Evolutionary conservation across 768 basidiomycete species (phyloP).

Genomic region (Boletus insuetus): DNA sequence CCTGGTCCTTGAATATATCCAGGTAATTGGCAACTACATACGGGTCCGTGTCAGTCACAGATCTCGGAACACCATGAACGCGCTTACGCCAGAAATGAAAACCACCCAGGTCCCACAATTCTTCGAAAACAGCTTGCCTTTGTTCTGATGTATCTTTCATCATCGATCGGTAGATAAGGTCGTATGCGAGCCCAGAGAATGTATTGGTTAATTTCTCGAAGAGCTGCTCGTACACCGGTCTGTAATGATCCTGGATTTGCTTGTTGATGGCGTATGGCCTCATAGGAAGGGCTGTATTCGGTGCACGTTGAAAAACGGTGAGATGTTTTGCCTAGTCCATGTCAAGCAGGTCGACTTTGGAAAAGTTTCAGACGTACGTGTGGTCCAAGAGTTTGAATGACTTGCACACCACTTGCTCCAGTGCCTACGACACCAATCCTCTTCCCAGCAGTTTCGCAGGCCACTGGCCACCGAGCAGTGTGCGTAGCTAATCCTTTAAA

Average conservation of each 20-base stretch:
- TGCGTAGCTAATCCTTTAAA: slow-evolving; percentile 7
- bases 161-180: slow-evolving; percentile 11
- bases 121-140: slow-evolving; percentile 5
- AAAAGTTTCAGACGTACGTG: neutral
- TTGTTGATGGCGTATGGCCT: slow-evolving; percentile 1
- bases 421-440: slow-evolving; percentile 9
- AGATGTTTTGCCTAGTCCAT: slow-evolving; percentile 2
- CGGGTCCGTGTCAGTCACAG: neutral
- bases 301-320: slow-evolving; percentile 11
- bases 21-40: slow-evolving; percentile 6
- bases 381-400: slow-evolving; percentile 3
- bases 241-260: slow-evolving; percentile 9
- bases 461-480: slow-evolving; percentile 7
- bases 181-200: neutral
- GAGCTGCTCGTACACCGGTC: slow-evolving; percentile 3
- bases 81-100: slow-evolving; percentile 5
- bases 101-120: slow-evolving; percentile 4
- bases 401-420: slow-evolving; percentile 6
- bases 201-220: slow-evolving; percentile 3
- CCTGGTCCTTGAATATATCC: neutral
- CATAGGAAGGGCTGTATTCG: slow-evolving; percentile 10
- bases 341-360: neutral
- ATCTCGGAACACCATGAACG: neutral
- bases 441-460: slow-evolving; percentile 4
- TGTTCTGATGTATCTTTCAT: slow-evolving; percentile 2